Conservation (phyloP, 805 yeast genomes). For the Wickerhamiella vanderwaltii region DNA sequence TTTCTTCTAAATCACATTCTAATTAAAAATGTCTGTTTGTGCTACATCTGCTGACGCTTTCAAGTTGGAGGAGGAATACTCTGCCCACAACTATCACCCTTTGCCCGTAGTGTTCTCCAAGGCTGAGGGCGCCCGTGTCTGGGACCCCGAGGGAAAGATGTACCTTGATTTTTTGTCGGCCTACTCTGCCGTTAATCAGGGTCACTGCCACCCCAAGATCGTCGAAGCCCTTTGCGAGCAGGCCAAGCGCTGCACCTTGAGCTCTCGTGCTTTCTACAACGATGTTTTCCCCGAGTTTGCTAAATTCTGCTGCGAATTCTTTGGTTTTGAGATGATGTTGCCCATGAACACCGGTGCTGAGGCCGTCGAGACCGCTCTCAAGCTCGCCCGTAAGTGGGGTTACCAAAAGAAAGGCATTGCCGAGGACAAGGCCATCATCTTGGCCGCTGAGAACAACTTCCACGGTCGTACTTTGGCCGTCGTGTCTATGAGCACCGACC, state of each 20-base stretch:
- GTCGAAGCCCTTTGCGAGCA: slow-evolving; percentile 75
- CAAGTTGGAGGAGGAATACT: slow-evolving; percentile 60
- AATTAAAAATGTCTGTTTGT: slow-evolving; percentile 11
- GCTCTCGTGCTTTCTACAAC: slow-evolving; percentile 86
- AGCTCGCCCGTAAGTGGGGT: slow-evolving; percentile 96
- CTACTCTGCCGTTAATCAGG: slow-evolving; percentile 95
- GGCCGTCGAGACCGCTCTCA: slow-evolving; percentile 92
- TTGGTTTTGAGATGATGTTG: slow-evolving; percentile 80
- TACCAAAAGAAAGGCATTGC: slow-evolving; percentile 77
- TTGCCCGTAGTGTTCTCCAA: slow-evolving; percentile 84
- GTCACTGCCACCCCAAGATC: slow-evolving; percentile 94
- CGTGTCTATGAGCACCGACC: slow-evolving; percentile 92
- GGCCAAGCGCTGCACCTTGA: slow-evolving; percentile 70
- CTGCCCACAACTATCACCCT: slow-evolving; percentile 97
- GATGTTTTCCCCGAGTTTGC: slow-evolving; percentile 81
- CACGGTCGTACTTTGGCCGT: slow-evolving; percentile 95
- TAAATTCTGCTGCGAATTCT: slow-evolving; percentile 75
- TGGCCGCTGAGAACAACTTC: slow-evolving; percentile 82
- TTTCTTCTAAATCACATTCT: not conserved
- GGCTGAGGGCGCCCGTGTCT: slow-evolving; percentile 84
- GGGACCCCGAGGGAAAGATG: slow-evolving; percentile 97
- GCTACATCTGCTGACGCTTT: slow-evolving; percentile 54
- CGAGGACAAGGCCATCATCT: slow-evolving; percentile 69
- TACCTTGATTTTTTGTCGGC: slow-evolving; percentile 89
- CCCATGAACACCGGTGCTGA: slow-evolving; percentile 99